A percentile compares a stretch with the other conserved stretches of the same genome.
Conservation (phyloP, 2,329 filamentous ascomycete species). For the Simplicillium aogashimaense region DNA sequence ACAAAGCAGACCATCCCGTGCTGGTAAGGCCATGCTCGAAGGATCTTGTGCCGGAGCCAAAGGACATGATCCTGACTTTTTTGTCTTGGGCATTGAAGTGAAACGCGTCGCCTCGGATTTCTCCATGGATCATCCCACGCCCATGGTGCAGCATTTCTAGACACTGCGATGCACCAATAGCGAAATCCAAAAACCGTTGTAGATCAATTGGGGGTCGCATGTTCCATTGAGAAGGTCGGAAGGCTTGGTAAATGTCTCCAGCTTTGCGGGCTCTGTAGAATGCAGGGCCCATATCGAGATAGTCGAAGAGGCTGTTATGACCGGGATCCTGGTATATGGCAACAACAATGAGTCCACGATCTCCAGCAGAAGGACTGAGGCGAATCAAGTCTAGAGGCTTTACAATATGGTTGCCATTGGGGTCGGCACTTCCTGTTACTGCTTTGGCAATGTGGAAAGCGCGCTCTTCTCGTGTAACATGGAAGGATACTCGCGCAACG, state of each 20-base stretch:
- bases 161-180: conserved; percentile 77
- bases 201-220: conserved; percentile 57
- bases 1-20: conserved; percentile 76
- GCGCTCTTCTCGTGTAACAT: conserved; percentile 74
- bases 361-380: conserved; percentile 56
- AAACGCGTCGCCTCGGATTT: conserved; percentile 84
- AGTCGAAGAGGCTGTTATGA: conserved; percentile 57
- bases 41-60: conserved; percentile 76
- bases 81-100: conserved; percentile 68
- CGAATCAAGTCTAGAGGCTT: conserved; percentile 72
- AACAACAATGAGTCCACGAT: conserved; percentile 63
- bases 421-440: conserved; percentile 61
- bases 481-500: conserved; percentile 72
- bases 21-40: conserved; percentile 86
- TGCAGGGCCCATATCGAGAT: conserved; percentile 70
- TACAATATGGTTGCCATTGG: conserved; percentile 64
- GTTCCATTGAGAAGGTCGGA: conserved; percentile 31
- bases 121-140: conserved; percentile 77
- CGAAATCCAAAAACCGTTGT: conserved; percentile 77
- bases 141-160: conserved; percentile 87
- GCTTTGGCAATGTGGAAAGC: conserved; percentile 75
- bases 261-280: conserved; percentile 50
- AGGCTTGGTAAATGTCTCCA: conserved; percentile 38
- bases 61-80: conserved; percentile 69
- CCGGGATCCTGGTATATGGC: conserved; percentile 76